phyloP scores from a whole-genome alignment of 2,329 filamentous ascomycete species.

The Parasarocladium wereldwijsianum region DNA sequence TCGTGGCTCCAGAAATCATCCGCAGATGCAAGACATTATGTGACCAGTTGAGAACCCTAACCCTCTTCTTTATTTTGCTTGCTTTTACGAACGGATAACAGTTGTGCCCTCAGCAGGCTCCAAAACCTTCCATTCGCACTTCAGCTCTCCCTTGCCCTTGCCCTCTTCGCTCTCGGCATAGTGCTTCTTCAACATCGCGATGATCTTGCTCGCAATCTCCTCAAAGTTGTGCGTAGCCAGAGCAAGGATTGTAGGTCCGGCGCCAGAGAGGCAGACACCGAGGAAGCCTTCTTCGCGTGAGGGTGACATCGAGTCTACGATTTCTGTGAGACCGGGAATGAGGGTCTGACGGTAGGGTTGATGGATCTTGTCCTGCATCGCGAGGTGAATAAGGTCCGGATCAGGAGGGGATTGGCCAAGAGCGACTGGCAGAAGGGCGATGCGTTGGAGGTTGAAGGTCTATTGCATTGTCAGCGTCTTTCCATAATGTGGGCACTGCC shows the following conservation, averaged over 20 bases:
- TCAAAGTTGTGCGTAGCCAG: conserved; percentile 85
- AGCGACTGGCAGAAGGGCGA: conserved; percentile 79
- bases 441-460: conserved; percentile 87
- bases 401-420: conserved; percentile 82
- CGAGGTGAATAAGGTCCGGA: conserved; percentile 85
- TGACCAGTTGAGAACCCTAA: too few species aligned
- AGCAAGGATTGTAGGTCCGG: conserved; percentile 87
- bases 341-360: conserved; percentile 88
- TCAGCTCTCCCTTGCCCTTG: conserved; percentile 49
- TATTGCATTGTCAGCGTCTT: conserved; percentile 16
- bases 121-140: conserved; percentile 74
- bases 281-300: conserved; percentile 74
- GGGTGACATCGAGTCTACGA: conserved; percentile 83
- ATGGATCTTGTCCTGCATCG: conserved; percentile 98
- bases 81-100: conserved; percentile 20
- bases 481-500: not conserved
- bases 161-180: too few species aligned
- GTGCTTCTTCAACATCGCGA: conserved; percentile 53
- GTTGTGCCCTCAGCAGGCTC: conserved; percentile 67
- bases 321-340: conserved; percentile 82
- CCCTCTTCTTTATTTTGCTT: too few species aligned
- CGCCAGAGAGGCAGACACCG: conserved; percentile 88
- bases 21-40: too few species aligned
- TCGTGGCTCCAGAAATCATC: too few species aligned
- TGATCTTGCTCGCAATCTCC: conserved; percentile 66